Evolutionary conservation across 2,329 filamentous ascomycete species (phyloP), one percentile per base, ranked within the genome.

Genomic region (Alternaria consortialis): DNA sequence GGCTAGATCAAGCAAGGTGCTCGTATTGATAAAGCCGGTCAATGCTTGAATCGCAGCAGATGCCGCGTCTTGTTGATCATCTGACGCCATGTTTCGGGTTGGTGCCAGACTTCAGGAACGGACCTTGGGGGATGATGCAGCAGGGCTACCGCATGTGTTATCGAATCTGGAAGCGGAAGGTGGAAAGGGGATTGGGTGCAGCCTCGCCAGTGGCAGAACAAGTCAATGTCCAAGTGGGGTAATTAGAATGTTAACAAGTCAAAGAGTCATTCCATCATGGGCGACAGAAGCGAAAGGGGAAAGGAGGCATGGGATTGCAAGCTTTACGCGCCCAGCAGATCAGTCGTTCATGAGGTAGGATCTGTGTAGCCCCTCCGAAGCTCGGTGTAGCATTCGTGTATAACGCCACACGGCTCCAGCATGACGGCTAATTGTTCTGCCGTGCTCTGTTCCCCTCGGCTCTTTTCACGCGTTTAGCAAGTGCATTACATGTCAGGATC

Each of bases 1-100:
- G 40, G 77, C 75, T 51, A 80, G 64, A 56, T 74, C 66, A 20
- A 79, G 73, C 52, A 80, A 63, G 17, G 68, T 74, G 23, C 54
- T 47, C 40, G 72, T 65, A 53, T 75, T 74, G 58, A 79, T 68
- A 60, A 70, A 77, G 46, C 68, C 62, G n/a, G 75, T 77, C 39
- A 80, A 69, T 29, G 75, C 69, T 56, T 68, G 42, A 20, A 79
- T 65, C 20, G 57, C 44, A 29, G 66, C 67, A 20, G 62, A 47
- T 29, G 65, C 58, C 43, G 62, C 50, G 48, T 57, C 52, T 46
- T 53, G 46, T 17, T 51, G 40, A 40, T 60, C 42, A 34, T 48
- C 54, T 37, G 59, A 52, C 40, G 67, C 67, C 71, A 74, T 74
- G 54, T 58, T 51, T 50, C 46, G 52, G 40, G 32, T 43, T 58